These are phyloP conservation scores for Quercus robur DNA, from an alignment of 306 rosid genomes.

Conservation along the genomic window DNA sequence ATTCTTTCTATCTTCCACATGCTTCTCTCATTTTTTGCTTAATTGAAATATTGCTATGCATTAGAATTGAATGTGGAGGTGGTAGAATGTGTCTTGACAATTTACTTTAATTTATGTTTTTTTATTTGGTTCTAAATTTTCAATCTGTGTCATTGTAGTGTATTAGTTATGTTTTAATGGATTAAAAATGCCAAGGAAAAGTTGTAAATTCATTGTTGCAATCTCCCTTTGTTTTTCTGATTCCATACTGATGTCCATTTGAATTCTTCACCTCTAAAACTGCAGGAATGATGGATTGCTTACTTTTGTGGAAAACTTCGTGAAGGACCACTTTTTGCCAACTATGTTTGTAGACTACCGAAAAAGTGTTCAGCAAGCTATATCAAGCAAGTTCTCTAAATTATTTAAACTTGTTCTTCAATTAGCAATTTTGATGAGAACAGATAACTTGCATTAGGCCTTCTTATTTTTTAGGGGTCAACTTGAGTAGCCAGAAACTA, in stretches of 20 bases:
- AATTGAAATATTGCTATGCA: constrained; percentile 6
- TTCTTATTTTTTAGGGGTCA: background rate
- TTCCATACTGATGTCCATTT: constrained; percentile 13
- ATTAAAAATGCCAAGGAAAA: background rate
- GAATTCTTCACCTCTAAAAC: constrained; percentile 30
- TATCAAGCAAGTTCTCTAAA: constrained; percentile 84
- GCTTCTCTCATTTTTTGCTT: background rate
- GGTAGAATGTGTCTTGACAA: background rate
- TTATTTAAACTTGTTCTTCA: constrained; percentile 16
- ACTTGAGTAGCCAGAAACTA: background rate
- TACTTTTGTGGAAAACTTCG: constrained; percentile 96
- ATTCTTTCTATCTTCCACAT: background rate
- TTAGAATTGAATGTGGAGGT: background rate
- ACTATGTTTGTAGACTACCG: constrained; percentile 99
- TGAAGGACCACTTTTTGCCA: constrained; percentile 96
- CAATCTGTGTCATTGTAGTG: background rate
- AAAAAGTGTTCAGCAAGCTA: constrained; percentile 98
- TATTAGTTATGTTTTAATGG: background rate
- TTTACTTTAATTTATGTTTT: background rate
- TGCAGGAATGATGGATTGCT: constrained; percentile 94
- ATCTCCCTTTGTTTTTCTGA: constrained; percentile 11
- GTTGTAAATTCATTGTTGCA: background rate
- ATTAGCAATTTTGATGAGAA: constrained; percentile 14
- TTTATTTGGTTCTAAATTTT: background rate
- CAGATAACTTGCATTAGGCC: constrained; percentile 11